Percentiles rank a stretch among this genome's conserved stretches.
phyloP scores from a whole-genome alignment of 768 basidiomycete genomes.

The Lentinula edodes region DNA sequence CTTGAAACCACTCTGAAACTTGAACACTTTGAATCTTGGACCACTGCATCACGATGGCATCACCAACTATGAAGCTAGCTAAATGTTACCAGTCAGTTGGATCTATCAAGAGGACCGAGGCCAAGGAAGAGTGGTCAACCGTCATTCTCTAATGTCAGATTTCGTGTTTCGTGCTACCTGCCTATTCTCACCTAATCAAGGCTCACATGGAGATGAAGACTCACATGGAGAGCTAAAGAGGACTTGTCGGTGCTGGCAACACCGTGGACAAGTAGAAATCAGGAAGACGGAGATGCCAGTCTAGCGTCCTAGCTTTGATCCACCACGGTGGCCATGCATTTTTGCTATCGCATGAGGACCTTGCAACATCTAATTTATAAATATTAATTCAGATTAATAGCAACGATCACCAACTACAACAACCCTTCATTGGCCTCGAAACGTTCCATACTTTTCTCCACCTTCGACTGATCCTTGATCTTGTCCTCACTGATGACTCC shows the following conservation, averaged over 20 bases:
- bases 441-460: constrained; percentile 28
- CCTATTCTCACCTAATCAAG: too few relatives aligned
- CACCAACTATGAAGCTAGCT: background rate
- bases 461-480: constrained; percentile 46
- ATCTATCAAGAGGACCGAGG: background rate
- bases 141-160: background rate
- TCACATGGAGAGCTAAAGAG: too few relatives aligned
- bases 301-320: constrained; percentile 70
- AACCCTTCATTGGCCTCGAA: constrained; percentile 16
- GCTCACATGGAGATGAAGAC: too few relatives aligned
- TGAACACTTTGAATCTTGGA: background rate
- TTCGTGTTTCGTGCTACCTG: too few relatives aligned
- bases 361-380: background rate
- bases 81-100: background rate
- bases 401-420: background rate
- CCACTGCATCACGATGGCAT: background rate
- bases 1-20: background rate
- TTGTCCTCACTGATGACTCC: constrained; percentile 25
- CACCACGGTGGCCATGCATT: constrained; percentile 59
- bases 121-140: too few relatives aligned
- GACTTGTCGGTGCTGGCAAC: too few relatives aligned
- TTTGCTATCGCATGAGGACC: background rate
- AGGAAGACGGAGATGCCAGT: too few relatives aligned
- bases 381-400: background rate
- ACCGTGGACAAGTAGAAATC: too few relatives aligned